These are phyloP conservation scores for Neckera pumila DNA, from an alignment of 225 moss, liverwort and hornwort genomes.

Conservation along the genomic window DNA sequence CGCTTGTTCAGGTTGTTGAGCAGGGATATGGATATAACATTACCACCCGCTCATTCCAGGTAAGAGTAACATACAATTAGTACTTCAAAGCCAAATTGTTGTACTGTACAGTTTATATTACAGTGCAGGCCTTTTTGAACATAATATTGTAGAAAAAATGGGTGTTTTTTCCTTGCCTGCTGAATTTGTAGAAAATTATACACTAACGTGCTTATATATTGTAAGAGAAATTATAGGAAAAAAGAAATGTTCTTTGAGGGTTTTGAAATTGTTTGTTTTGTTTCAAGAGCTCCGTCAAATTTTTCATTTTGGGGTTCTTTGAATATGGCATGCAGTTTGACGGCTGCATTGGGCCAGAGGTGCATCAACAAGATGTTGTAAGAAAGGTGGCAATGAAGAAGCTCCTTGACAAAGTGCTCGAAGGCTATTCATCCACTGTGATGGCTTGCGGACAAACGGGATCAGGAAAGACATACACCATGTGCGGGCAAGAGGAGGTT, in stretches of 20 bases:
- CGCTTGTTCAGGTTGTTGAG: constrained; percentile 53
- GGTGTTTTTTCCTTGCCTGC: not conserved
- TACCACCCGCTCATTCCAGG: constrained; percentile 77
- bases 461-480: constrained; percentile 86
- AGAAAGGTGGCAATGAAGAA: constrained; percentile 52
- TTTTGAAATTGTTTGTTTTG: not conserved
- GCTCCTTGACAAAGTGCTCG: constrained; percentile 66
- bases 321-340: constrained; percentile 40
- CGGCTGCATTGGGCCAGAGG: constrained; percentile 61
- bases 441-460: constrained; percentile 98
- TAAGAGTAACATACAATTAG: not conserved
- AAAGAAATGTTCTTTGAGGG: too few species aligned
- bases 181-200: too few species aligned
- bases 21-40: constrained; percentile 62
- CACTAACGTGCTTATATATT: not conserved
- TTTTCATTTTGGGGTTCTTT: not conserved
- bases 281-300: accelerated
- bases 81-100: too few species aligned
- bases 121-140: not conserved
- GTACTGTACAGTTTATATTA: too few species aligned
- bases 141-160: too few species aligned
- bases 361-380: constrained; percentile 58
- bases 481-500: constrained; percentile 85
- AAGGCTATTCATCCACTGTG: constrained; percentile 85
- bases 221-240: not conserved